Percentiles rank a stretch among this genome's conserved stretches.
Conservation (phyloP, 306 rosid genomes). For the Oxytropis ochrocephala region DNA sequence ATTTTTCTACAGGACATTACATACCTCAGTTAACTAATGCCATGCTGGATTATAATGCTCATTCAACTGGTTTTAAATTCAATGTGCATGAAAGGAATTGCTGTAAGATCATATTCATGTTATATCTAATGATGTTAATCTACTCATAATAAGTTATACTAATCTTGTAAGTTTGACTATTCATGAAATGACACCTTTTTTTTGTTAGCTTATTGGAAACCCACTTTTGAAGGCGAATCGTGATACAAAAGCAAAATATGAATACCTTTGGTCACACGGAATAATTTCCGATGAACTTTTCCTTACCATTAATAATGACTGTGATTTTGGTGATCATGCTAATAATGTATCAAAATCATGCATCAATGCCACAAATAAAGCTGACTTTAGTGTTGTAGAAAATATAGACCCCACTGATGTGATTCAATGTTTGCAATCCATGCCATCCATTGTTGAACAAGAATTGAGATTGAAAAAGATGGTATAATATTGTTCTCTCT, state of each 20-base stretch:
- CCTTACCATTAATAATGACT: constrained; percentile 48
- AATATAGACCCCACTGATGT: constrained; percentile 67
- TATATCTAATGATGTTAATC: no score
- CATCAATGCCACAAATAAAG: constrained; percentile 38
- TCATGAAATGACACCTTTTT: neutral
- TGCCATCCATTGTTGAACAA: constrained; percentile 76
- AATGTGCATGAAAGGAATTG: constrained; percentile 84
- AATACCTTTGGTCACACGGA: constrained; percentile 90
- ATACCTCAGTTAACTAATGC: constrained; percentile 72
- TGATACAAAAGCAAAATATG: constrained; percentile 63
- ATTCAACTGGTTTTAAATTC: constrained; percentile 70
- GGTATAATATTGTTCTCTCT: constrained; percentile 31
- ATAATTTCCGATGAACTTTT: constrained; percentile 87
- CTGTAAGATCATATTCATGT: constrained; percentile 35
- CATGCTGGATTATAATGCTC: constrained; percentile 60
- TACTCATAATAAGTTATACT: neutral
- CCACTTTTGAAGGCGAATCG: constrained; percentile 76
- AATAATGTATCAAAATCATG: constrained; percentile 52
- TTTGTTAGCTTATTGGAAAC: constrained; percentile 77
- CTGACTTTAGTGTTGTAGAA: constrained; percentile 40
- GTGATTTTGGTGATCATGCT: constrained; percentile 41
- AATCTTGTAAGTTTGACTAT: neutral
- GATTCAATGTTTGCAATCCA: constrained; percentile 82
- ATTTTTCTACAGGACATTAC: constrained; percentile 60
- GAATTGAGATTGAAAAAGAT: constrained; percentile 60